These are phyloP conservation scores for Fusarium sp. DNA, from an alignment of 2,329 filamentous ascomycete genomes.

Conservation along the genomic window DNA sequence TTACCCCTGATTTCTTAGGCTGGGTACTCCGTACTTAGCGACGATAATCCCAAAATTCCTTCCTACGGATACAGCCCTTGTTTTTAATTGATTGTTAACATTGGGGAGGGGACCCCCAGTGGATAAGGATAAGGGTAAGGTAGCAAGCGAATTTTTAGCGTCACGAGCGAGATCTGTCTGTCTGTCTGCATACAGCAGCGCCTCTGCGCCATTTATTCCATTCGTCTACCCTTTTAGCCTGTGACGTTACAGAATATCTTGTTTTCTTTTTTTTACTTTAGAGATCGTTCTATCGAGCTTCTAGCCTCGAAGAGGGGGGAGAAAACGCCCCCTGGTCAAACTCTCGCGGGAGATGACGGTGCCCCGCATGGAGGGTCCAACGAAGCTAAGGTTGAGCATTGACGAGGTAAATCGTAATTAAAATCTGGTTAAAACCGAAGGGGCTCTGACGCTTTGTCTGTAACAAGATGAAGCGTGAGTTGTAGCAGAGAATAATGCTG, in stretches of 20 bases:
- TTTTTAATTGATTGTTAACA: slow-evolving; percentile 32
- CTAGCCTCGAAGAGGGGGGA: not conserved
- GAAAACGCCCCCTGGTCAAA: slow-evolving; percentile 1
- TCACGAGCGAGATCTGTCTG: not conserved
- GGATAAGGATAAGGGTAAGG: not conserved
- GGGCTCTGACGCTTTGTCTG: not conserved
- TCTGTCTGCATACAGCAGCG: not conserved
- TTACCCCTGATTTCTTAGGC: slow-evolving; percentile 24
- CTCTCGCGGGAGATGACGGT: slow-evolving; percentile 4
- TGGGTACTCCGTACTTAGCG: slow-evolving; percentile 4
- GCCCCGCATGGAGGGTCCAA: slow-evolving; percentile 15
- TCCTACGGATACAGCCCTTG: not conserved
- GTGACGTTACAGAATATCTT: not conserved
- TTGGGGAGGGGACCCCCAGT: slow-evolving; percentile 30
- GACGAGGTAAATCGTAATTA: slow-evolving; percentile 26
- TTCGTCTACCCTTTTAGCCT: not conserved
- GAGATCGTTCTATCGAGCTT: not conserved
- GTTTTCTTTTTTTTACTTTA: not conserved
- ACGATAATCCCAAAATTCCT: slow-evolving; percentile 3
- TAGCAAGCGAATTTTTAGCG: slow-evolving; percentile 18
- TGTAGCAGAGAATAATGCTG: not conserved
- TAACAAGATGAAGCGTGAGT: slow-evolving; percentile 5
- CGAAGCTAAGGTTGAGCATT: slow-evolving; percentile 1
- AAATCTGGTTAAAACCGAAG: not conserved
- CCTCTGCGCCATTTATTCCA: slow-evolving; percentile 5